Conservation (phyloP, 108 stramenopile species). For the Schizochytrium sp. region DNA sequence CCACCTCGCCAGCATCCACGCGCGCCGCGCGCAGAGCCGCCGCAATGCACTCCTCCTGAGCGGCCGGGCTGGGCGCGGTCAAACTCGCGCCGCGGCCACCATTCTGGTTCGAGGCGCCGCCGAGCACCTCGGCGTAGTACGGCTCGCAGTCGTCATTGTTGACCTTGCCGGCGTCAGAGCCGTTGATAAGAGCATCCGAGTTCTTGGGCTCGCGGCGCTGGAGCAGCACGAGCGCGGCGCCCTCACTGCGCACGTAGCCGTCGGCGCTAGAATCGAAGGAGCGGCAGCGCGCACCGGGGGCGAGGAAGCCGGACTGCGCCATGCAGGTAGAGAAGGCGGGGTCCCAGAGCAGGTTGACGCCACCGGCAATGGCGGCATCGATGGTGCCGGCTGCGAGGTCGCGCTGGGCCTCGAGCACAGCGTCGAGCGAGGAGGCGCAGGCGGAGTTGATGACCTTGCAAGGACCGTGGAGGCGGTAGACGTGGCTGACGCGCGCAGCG, state of each 20-base stretch:
- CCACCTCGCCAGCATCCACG: not conserved
- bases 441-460: conserved; percentile 6
- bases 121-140: not conserved
- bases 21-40: not conserved
- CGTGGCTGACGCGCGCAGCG: not conserved
- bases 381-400: not conserved
- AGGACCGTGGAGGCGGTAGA: not conserved
- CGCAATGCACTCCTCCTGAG: conserved; percentile 13
- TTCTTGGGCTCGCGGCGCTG: not conserved
- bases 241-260: conserved; percentile 26
- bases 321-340: conserved; percentile 6
- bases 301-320: conserved; percentile 3
- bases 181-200: too few relatives aligned
- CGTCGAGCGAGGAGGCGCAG: not conserved
- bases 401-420: not conserved
- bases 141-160: not conserved
- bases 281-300: not conserved
- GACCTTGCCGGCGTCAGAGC: too few relatives aligned
- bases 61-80: conserved; percentile 22
- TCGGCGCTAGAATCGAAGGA: conserved; percentile 21
- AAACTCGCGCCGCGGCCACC: conserved; percentile 19
- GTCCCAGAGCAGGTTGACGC: not conserved
- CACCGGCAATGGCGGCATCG: not conserved
- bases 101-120: conserved; percentile 12
- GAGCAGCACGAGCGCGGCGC: conserved; percentile 13